Evolutionary conservation across 2,329 filamentous ascomycete genomes (phyloP).

Genomic region (Trichophyton benhamiae): DNA sequence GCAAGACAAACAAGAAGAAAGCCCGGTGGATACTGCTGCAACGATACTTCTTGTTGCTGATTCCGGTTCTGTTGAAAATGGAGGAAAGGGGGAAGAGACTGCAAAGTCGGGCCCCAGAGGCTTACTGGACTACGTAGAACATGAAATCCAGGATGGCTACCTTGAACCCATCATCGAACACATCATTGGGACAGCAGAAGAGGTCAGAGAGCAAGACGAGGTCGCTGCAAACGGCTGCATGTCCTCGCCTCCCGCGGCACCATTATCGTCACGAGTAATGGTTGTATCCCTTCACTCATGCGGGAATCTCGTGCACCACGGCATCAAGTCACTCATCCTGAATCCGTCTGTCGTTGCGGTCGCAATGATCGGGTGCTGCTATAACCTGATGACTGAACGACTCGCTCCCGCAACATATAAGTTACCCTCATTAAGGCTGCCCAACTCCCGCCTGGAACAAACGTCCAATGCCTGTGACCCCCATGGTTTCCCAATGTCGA

Average conservation of each 20-base stretch:
- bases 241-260: neutral
- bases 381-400: slow-evolving; percentile 87
- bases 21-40: slow-evolving; percentile 3
- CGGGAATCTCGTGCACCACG: slow-evolving; percentile 92
- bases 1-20: neutral
- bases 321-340: slow-evolving; percentile 69
- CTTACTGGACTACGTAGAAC: slow-evolving; percentile 33
- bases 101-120: slow-evolving; percentile 16
- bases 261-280: slow-evolving; percentile 48
- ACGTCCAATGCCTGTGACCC: slow-evolving; percentile 67
- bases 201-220: neutral
- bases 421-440: slow-evolving; percentile 62
- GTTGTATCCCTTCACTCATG: slow-evolving; percentile 94
- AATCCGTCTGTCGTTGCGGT: slow-evolving; percentile 81
- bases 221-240: slow-evolving; percentile 17
- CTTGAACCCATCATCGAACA: slow-evolving; percentile 30
- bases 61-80: neutral
- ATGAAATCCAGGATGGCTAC: slow-evolving; percentile 34
- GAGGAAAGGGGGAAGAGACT: neutral
- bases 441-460: slow-evolving; percentile 53
- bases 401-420: slow-evolving; percentile 81
- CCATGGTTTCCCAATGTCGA: slow-evolving; percentile 88
- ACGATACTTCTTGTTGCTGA: slow-evolving; percentile 5
- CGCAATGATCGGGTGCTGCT: slow-evolving; percentile 94
- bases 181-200: slow-evolving; percentile 21